Evolutionary conservation across 2,329 filamentous ascomycete genomes (phyloP), one percentile per base, ranked within the genome.

Genomic region (Dothistroma septosporum): DNA sequence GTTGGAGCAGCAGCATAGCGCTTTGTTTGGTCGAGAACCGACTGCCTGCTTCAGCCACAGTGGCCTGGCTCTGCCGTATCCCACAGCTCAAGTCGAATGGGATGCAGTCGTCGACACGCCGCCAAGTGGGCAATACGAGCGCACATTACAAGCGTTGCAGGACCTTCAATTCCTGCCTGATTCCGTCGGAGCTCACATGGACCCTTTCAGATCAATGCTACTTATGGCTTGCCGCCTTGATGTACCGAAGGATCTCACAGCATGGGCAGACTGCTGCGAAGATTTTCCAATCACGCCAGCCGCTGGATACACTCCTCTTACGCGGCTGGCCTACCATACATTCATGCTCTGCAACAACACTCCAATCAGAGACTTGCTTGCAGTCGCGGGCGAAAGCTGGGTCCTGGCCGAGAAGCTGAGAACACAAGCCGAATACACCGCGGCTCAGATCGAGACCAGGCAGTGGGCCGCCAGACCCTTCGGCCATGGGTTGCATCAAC

Each of bases 331-430:
- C 11, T 73, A 76, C 22, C 70, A 75, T 19, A 73, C 74, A 2
- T 67, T 73, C 16, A 75, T 75, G 59, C 72, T 79, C 0, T 69
- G 74, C 19, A 74, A 73, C 47, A 63, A 74, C 9, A 73, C 72
- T 4, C 78, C 77, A 0, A 64, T 79, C 5, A 75, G 76, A 21
- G 73, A 76, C 1, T 67, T 80, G 4, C 67, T 80, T 14, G 77
- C 77, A 32, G 73, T 79, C 0, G 73, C 76, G 4, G 77, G 78
- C 37, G 77, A 80, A 55, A 74, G 76, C 16, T 80, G 78, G 78
- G 71, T 79, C 9, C 67, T 80, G n/a, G 74, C 71, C 0, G 75
- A 78, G 60, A 78, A 79, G 54, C 66, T 79, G n/a, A 70, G 70
- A 14, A 66, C 68, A 21, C 56, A 66, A 7, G 68, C 69, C 14